Base-by-base conservation (phyloP, 169 alveolate genomes). In the Babesia gibsoni region DNA sequence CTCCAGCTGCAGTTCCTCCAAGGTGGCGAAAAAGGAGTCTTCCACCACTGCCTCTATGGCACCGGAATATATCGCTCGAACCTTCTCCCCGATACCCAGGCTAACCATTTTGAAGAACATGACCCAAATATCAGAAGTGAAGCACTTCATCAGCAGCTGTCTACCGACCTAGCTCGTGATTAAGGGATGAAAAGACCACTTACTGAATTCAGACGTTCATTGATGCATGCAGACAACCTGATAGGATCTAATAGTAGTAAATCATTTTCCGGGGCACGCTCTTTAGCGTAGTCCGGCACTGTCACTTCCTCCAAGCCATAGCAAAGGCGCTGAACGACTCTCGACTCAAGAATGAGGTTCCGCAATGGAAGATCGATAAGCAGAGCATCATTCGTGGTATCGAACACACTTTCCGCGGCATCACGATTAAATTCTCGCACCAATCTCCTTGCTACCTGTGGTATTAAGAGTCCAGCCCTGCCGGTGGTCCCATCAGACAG, bases 301-400 rank as follows among this genome's bases (percentile, higher is more conserved):
- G 52, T 52, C 12, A 35, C 35, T 8, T 30, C 49, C n/a, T 77
- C 86, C 64, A 77, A 54, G 30, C 52, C 86, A 30, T 68, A 79
- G 65, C 53, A 79, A 30, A 79, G 58, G 10, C 84, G 63, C 23
- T 79, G 88, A 3, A 79, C 83, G 23, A 45, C 61, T 20, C 78
- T 20, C 25, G 88, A 79, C 73, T 79, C 88, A 33, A 43, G 39
- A 22, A 79, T 45, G 10, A 79, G 72, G 20, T 79, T 67, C 39
- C 83, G 67, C 45, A 79, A 57, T 4, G 88, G 82, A 10, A 79
- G 18, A 39, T 79, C 88, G 33, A 79, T 59, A 5, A 79, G 48
- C 36, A 77, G 43, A n/a, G 86, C 64, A 1, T 48, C 67, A 0
- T 56, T 29, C 16, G 52, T 39, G 2, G 39, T n/a, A 4, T 49